phyloP scores from a whole-genome alignment of 1,284 basidiomycete species.

The Exobasidium rhododendri region DNA sequence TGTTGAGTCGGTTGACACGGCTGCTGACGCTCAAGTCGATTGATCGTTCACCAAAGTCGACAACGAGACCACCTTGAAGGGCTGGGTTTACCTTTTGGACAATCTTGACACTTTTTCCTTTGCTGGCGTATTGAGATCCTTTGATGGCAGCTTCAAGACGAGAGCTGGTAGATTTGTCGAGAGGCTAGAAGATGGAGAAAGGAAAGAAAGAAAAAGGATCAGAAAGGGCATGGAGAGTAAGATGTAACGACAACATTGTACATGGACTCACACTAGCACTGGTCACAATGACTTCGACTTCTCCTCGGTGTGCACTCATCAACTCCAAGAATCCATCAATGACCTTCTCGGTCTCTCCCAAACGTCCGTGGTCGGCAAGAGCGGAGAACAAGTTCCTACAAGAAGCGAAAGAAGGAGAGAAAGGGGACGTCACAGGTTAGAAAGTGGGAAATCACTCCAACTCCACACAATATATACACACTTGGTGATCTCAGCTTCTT shows the following conservation, averaged over 20 bases:
- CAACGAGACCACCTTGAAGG: conserved; percentile 67
- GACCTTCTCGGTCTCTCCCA: conserved; percentile 77
- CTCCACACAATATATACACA: conserved; percentile 26
- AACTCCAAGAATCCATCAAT: conserved; percentile 89
- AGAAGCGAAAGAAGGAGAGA: not conserved
- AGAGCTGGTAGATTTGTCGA: conserved; percentile 48
- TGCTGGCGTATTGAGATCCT: conserved; percentile 43
- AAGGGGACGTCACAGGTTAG: conserved; percentile 2
- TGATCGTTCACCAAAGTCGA: conserved; percentile 97
- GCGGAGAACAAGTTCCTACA: conserved; percentile 75
- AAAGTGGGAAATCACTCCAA: not conserved
- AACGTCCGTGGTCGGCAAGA: conserved; percentile 88
- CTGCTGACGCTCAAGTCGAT: conserved; percentile 91
- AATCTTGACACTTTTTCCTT: conserved; percentile 52
- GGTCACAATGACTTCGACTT: conserved; percentile 88
- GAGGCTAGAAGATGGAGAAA: conserved; percentile 17
- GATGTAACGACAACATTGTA: conserved; percentile 51
- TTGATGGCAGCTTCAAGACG: conserved; percentile 52
- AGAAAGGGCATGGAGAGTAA: not conserved
- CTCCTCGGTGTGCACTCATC: conserved; percentile 84
- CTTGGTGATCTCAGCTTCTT: conserved; percentile 50
- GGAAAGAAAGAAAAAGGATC: conserved; percentile 1
- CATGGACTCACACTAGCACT: conserved; percentile 57
- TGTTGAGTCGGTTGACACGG: conserved; percentile 91
- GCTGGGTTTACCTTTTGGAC: conserved; percentile 51